Percentiles rank a stretch among this genome's conserved stretches.
Evolutionary conservation across 2,329 filamentous ascomycete species (phyloP).

Genomic region (Fusarium napiforme): DNA sequence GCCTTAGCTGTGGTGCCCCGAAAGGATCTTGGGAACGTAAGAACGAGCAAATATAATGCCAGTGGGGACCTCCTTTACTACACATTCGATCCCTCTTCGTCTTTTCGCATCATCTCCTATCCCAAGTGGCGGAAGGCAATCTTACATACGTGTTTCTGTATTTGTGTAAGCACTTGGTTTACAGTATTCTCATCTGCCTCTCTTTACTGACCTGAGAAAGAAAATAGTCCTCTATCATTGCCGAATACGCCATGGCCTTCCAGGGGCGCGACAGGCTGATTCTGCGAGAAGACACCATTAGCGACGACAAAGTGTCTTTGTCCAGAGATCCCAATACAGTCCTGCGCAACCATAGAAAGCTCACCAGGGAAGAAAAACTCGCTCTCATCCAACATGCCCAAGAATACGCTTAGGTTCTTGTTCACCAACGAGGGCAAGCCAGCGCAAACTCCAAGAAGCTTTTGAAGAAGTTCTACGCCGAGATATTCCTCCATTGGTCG

Average conservation of each 20-base stretch:
- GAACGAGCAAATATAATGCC: neutral
- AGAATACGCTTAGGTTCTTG: neutral
- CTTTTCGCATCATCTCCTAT: neutral
- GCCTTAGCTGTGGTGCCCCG: neutral
- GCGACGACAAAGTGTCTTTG: neutral
- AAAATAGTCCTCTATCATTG: neutral
- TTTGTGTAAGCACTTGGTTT: neutral
- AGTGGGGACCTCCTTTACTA: neutral
- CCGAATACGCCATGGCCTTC: neutral
- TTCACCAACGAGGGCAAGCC: neutral
- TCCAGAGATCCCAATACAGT: neutral
- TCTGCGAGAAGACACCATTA: neutral
- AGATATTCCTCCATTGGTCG: neutral
- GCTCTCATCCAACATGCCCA: neutral
- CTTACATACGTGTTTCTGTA: fast-evolving
- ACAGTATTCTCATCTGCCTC: neutral
- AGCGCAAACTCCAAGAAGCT: neutral
- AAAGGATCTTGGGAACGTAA: neutral
- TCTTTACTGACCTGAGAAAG: neutral
- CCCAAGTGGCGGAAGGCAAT: neutral
- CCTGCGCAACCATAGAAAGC: neutral
- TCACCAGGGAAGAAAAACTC: neutral
- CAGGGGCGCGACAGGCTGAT: neutral
- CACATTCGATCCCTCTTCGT: neutral
- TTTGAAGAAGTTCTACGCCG: neutral